Percentiles rank a stretch among this genome's conserved stretches.
Evolutionary conservation across 192 early-diverging fungal species (phyloP).

Genomic region (Rhizoclosmatium globosum): DNA sequence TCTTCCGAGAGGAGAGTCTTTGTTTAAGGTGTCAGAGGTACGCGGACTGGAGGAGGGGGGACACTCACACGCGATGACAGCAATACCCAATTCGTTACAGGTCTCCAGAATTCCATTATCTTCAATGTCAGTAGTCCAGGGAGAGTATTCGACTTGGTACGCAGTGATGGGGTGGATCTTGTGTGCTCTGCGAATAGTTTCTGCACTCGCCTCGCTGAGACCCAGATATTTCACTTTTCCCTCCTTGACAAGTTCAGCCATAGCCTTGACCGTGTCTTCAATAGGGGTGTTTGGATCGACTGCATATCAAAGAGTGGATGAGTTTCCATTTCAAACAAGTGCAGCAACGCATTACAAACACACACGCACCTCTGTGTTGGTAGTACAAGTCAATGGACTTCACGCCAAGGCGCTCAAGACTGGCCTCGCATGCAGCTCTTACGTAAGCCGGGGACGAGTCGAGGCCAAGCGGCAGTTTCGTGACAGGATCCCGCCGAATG

Average conservation of each 20-base stretch:
- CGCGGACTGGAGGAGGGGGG: conserved; percentile 66
- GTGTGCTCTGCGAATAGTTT: conserved; percentile 68
- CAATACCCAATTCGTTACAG: conserved; percentile 67
- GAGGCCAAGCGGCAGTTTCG: conserved; percentile 28
- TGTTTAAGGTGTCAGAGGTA: conserved; percentile 3
- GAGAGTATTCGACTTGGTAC: conserved; percentile 47
- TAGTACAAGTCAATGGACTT: conserved; percentile 73
- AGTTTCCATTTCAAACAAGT: too few relatives aligned
- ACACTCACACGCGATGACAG: conserved; percentile 58
- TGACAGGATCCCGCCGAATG: conserved; percentile 40
- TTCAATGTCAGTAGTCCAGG: conserved; percentile 72
- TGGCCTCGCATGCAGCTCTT: conserved; percentile 48
- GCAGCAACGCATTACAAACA: too few relatives aligned
- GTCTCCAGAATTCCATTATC: conserved; percentile 70
- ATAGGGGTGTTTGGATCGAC: conserved; percentile 65
- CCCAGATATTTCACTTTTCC: conserved; percentile 72
- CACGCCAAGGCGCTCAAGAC: conserved; percentile 60
- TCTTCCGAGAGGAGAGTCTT: conserved; percentile 52
- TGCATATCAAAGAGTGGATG: background rate
- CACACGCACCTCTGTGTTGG: conserved; percentile 51
- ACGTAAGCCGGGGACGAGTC: conserved; percentile 60
- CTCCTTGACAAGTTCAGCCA: conserved; percentile 73
- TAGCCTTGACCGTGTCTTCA: conserved; percentile 67
- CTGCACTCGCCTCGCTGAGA: conserved; percentile 65
- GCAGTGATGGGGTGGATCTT: conserved; percentile 75